These are phyloP conservation scores for Cladophialophora psammophila DNA, from an alignment of 2,329 filamentous ascomycete genomes.

Conservation along the genomic window DNA sequence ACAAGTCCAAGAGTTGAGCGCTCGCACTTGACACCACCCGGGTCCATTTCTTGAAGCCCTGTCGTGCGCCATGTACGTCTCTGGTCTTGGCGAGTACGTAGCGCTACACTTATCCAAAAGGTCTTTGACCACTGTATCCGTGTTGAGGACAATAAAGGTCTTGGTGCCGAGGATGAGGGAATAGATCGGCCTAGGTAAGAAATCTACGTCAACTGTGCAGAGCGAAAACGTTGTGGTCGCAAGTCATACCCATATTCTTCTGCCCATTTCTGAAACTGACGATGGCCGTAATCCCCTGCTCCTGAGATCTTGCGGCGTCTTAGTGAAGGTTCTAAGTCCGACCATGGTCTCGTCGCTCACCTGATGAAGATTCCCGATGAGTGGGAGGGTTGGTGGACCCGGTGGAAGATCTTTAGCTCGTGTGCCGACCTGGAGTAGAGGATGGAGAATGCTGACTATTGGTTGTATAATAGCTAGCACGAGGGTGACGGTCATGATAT, in stretches of 20 bases:
- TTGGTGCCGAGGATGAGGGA: slow-evolving; percentile 60
- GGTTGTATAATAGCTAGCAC: too few relatives aligned
- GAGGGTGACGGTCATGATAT: not conserved
- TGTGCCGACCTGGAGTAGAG: too few relatives aligned
- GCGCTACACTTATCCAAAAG: slow-evolving; percentile 57
- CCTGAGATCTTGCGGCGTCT: not conserved
- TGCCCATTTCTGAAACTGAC: slow-evolving; percentile 62
- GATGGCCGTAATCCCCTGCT: slow-evolving; percentile 40
- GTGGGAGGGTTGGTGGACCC: not conserved
- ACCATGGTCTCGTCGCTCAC: not conserved
- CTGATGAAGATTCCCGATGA: not conserved
- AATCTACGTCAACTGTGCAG: too few relatives aligned
- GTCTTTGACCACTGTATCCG: slow-evolving; percentile 57
- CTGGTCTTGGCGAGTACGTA: slow-evolving; percentile 59
- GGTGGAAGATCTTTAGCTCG: not conserved
- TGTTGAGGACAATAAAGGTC: slow-evolving; percentile 57
- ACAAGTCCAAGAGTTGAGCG: slow-evolving; percentile 35
- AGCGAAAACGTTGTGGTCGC: too few relatives aligned
- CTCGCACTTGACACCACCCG: slow-evolving; percentile 21
- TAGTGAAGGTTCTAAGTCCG: not conserved
- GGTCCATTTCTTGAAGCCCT: slow-evolving; percentile 27
- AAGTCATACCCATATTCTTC: slow-evolving; percentile 53
- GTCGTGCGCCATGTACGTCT: slow-evolving; percentile 54
- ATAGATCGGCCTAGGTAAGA: slow-evolving; percentile 51
- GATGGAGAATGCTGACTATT: too few relatives aligned